Evolutionary conservation across 352 stramenopile species (phyloP), one percentile per base, ranked within the genome.

Genomic region (Pythium graminicola): DNA sequence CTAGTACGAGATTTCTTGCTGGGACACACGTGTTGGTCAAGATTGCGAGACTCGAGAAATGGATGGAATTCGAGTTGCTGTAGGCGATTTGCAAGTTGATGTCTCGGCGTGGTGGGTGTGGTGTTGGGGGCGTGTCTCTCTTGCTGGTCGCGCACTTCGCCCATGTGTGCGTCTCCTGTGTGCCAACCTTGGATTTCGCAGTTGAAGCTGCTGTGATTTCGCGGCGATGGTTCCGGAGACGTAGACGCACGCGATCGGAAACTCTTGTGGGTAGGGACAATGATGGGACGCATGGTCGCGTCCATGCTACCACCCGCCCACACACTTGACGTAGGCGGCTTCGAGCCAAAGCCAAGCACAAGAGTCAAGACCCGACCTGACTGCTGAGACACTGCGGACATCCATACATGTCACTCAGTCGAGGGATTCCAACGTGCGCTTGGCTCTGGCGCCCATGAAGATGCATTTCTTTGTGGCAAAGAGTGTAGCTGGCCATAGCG

Each of bases 381-480:
- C 24, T 23, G 42, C 32, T 62, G 54, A 40, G 54, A 62, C 54
- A 61, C 44, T 55, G 54, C 54, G 39, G 7, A 46, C 19, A 47
- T 31, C 14, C 19, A 17, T 20, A 9, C 14, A 50, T 31, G 54
- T 33, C 54, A 62, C 54, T 62, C 47, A 9, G 28, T 14, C 38
- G 54, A 43, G 54, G 54, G 45, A 44, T 51, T 39, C 40, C 8
- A 19, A 8, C 10, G 9, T 19, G 38, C 24, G 43, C 53, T 60
- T 60, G 44, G 53, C 53, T 60, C 41, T 33, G 43, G 33, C 19
- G 27, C 53, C 53, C 43, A 19, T 31, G 14, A 3, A 2, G n/a
- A 17, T 31, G 36, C 54, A 38, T 62, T 50, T 62, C 54, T 62
- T 62, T 62, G 54, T 55, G 35, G 43, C 43, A 23, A 23, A 13